Conservation (phyloP, 371 early-diverging fungal species). For the Circinella umbellata region DNA sequence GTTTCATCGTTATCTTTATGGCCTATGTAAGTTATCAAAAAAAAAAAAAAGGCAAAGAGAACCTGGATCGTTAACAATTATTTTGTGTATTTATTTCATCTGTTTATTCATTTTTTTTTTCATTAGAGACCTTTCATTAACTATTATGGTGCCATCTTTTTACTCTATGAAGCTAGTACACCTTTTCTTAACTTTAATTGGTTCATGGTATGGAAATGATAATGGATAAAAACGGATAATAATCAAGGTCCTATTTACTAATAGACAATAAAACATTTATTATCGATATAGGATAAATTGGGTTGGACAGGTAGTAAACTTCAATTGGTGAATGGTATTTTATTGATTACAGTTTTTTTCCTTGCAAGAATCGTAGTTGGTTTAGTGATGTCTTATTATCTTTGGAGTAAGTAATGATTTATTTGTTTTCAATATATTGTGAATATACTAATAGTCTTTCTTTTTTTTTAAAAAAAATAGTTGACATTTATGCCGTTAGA, state of each 20-base stretch:
- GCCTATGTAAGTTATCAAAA: slow-evolving; percentile 62
- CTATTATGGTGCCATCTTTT: slow-evolving; percentile 86
- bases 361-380: slow-evolving; percentile 82
- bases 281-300: slow-evolving; percentile 67
- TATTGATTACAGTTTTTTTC: slow-evolving; percentile 78
- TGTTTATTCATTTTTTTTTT: neutral
- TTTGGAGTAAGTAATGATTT: slow-evolving; percentile 54
- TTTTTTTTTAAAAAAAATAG: slow-evolving; percentile 15
- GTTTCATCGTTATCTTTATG: slow-evolving; percentile 77
- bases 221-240: neutral
- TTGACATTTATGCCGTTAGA: slow-evolving; percentile 49
- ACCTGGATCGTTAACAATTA: no score
- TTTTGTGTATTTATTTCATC: neutral
- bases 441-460: neutral
- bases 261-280: no score
- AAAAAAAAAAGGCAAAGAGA: no score
- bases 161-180: slow-evolving; percentile 91
- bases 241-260: no score
- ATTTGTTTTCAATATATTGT: neutral
- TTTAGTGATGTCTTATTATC: slow-evolving; percentile 65
- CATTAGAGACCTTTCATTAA: slow-evolving; percentile 79
- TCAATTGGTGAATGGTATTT: slow-evolving; percentile 82
- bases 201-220: slow-evolving; percentile 69
- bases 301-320: slow-evolving; percentile 76
- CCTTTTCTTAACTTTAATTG: slow-evolving; percentile 93